Conservation (phyloP, 2,329 filamentous ascomycete genomes). For the Curvularia hawaiiensis region DNA sequence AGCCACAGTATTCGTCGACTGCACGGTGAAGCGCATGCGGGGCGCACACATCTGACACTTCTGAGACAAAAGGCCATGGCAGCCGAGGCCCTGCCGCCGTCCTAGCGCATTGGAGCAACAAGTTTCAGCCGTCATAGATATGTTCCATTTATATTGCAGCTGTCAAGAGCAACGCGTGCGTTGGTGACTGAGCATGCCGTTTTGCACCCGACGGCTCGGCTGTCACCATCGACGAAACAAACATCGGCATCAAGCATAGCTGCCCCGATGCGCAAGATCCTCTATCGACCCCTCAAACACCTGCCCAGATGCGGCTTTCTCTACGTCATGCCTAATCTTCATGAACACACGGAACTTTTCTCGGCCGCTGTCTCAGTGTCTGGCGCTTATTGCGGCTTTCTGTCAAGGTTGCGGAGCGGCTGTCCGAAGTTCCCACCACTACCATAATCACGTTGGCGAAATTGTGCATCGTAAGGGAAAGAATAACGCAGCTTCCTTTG, state of each 20-base stretch:
- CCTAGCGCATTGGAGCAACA: constrained; percentile 4
- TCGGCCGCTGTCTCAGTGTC: neutral
- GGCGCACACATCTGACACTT: constrained; percentile 10
- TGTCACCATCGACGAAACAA: constrained; percentile 9
- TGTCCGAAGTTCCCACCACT: neutral
- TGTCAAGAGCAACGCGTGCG: constrained; percentile 7
- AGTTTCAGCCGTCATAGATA: constrained; percentile 10
- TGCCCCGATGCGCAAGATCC: neutral
- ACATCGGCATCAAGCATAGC: neutral
- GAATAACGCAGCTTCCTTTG: neutral
- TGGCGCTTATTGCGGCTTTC: neutral
- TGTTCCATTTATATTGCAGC: constrained; percentile 14
- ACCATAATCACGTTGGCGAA: neutral
- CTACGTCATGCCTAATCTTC: constrained; percentile 12
- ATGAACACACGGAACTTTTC: constrained; percentile 3
- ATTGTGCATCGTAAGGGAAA: neutral
- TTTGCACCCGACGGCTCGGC: neutral
- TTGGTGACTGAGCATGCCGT: constrained; percentile 1
- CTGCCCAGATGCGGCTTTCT: constrained; percentile 7
- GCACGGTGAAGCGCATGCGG: constrained; percentile 12
- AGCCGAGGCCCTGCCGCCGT: constrained; percentile 10
- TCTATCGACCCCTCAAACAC: constrained; percentile 3
- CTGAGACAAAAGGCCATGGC: constrained; percentile 10
- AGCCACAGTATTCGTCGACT: constrained; percentile 13
- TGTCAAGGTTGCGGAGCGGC: neutral